These are phyloP conservation scores for Remersonia thermophila DNA, from an alignment of 2,329 filamentous ascomycete genomes.

Conservation along the genomic window DNA sequence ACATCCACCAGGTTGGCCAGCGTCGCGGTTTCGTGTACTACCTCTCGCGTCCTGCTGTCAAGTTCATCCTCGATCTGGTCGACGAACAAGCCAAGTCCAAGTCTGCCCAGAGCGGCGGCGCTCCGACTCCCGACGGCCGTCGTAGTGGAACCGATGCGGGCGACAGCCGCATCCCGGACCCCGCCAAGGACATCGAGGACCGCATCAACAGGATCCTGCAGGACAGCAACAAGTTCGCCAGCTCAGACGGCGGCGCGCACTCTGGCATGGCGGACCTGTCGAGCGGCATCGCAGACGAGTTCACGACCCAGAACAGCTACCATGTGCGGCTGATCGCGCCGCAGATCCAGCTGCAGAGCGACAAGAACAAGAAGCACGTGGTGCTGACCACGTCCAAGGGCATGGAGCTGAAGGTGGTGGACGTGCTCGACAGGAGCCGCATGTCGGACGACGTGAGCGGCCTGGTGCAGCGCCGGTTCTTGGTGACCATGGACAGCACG, in stretches of 20 bases:
- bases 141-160: conserved; percentile 26
- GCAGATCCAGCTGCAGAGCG: conserved; percentile 95
- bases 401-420: conserved; percentile 95
- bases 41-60: conserved; percentile 86
- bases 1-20: conserved; percentile 95
- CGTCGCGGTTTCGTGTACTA: conserved; percentile 95
- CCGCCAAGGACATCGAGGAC: conserved; percentile 59
- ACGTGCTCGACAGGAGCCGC: conserved; percentile 94
- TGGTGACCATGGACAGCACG: conserved; percentile 90
- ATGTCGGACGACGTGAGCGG: conserved; percentile 89
- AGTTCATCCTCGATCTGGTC: conserved; percentile 95
- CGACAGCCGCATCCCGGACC: conserved; percentile 41
- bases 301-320: conserved; percentile 84
- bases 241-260: conserved; percentile 39
- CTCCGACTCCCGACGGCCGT: conserved; percentile 16
- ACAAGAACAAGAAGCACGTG: conserved; percentile 95
- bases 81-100: conserved; percentile 80
- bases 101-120: conserved; percentile 20
- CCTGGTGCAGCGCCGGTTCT: conserved; percentile 85
- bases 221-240: conserved; percentile 73
- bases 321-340: conserved; percentile 90
- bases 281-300: conserved; percentile 74
- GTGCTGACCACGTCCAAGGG: conserved; percentile 92
- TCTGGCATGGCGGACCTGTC: conserved; percentile 48
- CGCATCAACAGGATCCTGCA: conserved; percentile 75